Percentiles rank a stretch among this genome's conserved stretches.
Conservation (phyloP, 169 alveolate species). For the Eimeria praecox region DNA sequence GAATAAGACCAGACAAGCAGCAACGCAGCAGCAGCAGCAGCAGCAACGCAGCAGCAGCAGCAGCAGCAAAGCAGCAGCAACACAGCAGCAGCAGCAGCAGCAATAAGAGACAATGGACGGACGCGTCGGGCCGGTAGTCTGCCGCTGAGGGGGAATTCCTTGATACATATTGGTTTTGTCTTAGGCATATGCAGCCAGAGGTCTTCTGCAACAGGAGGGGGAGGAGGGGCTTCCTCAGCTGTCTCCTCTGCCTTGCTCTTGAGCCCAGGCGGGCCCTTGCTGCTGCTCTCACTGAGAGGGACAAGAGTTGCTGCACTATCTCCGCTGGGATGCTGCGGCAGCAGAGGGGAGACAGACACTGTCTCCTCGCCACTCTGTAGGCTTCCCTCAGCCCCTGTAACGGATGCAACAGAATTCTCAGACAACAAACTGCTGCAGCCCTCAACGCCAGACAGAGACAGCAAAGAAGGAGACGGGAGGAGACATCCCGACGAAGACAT, state of each 20-base stretch:
- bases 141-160: slow-evolving; percentile 30
- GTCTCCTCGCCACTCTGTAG: background rate
- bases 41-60: background rate
- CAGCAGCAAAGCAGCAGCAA: no score
- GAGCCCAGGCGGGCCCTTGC: background rate
- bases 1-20: background rate
- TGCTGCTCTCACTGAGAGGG: background rate
- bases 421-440: background rate
- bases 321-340: background rate
- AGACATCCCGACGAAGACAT: background rate
- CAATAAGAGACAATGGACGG: background rate
- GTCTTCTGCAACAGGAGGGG: slow-evolving; percentile 14
- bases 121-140: slow-evolving; percentile 35
- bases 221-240: background rate
- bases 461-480: background rate
- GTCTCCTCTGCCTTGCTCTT: background rate
- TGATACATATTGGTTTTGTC: slow-evolving; percentile 34
- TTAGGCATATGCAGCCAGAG: slow-evolving; percentile 65
- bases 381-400: slow-evolving; percentile 4
- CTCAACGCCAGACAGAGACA: background rate
- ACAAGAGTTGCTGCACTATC: background rate
- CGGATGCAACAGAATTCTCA: background rate
- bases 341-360: background rate
- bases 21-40: background rate
- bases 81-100: background rate